Evolutionary conservation across 805 yeast genomes (phyloP).

Genomic region (Grigorovia humatica): DNA sequence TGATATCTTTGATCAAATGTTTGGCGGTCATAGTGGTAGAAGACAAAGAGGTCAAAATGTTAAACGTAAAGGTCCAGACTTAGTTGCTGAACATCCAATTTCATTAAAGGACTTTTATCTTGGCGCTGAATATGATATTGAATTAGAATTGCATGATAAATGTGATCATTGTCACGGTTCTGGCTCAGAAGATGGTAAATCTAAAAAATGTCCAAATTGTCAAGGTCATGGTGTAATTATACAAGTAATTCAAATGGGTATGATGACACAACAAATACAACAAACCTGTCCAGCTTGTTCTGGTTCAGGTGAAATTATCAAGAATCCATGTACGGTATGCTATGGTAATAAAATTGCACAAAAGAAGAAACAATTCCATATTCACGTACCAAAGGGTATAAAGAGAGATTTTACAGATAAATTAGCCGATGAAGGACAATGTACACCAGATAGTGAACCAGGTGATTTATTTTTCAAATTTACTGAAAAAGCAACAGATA

Average conservation of each 20-base stretch:
- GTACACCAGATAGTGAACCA: conserved; percentile 67
- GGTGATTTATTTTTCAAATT: conserved; percentile 69
- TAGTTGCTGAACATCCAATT: conserved; percentile 45
- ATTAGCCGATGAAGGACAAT: conserved; percentile 71
- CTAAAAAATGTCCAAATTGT: conserved; percentile 57
- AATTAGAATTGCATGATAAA: conserved; percentile 56
- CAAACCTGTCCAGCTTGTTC: conserved; percentile 68
- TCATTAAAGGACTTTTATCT: conserved; percentile 55
- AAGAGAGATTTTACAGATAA: conserved; percentile 48
- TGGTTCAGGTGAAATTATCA: conserved; percentile 64
- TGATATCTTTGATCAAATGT: conserved; percentile 29
- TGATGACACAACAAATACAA: conserved; percentile 81
- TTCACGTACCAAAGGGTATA: conserved; percentile 63
- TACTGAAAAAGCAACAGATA: conserved; percentile 39
- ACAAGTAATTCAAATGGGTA: conserved; percentile 67
- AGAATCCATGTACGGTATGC: conserved; percentile 58
- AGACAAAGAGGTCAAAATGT: conserved; percentile 22
- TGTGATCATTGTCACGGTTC: conserved; percentile 76
- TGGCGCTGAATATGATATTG: conserved; percentile 56
- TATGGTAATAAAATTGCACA: conserved; percentile 56
- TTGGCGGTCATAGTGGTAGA: conserved; percentile 30
- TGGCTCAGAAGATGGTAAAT: conserved; percentile 74
- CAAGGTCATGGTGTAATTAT: conserved; percentile 62
- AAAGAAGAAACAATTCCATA: conserved; percentile 44
- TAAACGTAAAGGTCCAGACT: conserved; percentile 51